A percentile compares a stretch with the other conserved stretches of the same genome.
Conservation (phyloP, 73 alveolate species). For the Uronychia binucleata region DNA sequence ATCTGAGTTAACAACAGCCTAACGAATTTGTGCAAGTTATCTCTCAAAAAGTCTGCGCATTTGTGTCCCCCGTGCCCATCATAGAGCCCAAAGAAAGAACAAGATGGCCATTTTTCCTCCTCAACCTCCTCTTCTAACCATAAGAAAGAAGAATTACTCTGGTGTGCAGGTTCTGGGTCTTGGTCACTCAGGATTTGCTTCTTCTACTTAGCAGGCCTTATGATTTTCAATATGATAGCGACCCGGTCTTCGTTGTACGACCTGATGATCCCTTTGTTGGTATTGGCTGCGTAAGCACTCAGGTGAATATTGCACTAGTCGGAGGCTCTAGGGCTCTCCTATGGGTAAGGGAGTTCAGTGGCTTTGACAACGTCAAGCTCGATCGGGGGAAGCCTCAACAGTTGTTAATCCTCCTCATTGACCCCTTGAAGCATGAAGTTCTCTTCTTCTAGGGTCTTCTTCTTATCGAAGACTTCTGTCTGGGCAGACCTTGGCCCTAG, state of each 20-base stretch:
- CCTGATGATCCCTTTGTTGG: slow-evolving; percentile 33
- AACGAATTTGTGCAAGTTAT: slow-evolving; percentile 75
- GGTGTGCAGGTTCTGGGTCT: no score
- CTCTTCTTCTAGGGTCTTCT: not conserved
- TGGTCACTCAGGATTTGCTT: not conserved
- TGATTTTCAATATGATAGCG: slow-evolving; percentile 33
- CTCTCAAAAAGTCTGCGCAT: slow-evolving; percentile 75
- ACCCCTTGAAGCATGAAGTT: not conserved
- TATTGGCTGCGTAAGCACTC: slow-evolving; percentile 57
- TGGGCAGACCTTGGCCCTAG: not conserved
- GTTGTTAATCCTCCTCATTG: not conserved
- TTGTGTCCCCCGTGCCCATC: slow-evolving; percentile 56
- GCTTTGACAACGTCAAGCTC: not conserved
- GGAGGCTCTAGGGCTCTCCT: not conserved
- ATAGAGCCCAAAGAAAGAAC: slow-evolving; percentile 41
- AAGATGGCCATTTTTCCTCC: slow-evolving; percentile 49
- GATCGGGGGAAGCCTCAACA: not conserved
- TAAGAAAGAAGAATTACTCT: no score
- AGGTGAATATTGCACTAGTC: slow-evolving; percentile 17
- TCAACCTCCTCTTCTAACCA: slow-evolving; percentile 33
- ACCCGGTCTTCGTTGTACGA: slow-evolving; percentile 65
- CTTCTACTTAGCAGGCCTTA: slow-evolving; percentile 46
- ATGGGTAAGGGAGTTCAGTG: not conserved
- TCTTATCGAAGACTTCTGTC: not conserved
- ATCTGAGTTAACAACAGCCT: slow-evolving; percentile 16